phyloP scores from a whole-genome alignment of 192 early-diverging fungal species.

The Coemansia sp. region DNA sequence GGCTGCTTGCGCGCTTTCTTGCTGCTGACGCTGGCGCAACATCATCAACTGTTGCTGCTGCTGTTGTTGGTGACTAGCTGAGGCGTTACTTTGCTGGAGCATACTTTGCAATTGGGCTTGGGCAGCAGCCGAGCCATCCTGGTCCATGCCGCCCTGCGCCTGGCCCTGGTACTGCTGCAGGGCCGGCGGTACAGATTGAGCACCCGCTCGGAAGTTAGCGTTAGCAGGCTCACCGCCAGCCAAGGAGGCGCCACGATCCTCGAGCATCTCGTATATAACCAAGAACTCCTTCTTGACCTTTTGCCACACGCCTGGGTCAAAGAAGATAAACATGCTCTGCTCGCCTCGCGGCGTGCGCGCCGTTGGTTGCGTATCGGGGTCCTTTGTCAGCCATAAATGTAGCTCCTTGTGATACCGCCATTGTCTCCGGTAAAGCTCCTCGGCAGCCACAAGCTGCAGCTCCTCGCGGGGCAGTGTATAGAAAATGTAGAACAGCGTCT shows the following conservation, averaged over 20 bases:
- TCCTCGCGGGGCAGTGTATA: slow-evolving; percentile 94
- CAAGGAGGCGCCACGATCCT: slow-evolving; percentile 60
- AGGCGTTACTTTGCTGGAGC: slow-evolving; percentile 16
- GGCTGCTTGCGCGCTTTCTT: slow-evolving; percentile 24
- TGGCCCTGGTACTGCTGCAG: slow-evolving; percentile 18
- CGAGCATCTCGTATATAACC: slow-evolving; percentile 83
- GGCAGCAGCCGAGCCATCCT: slow-evolving; percentile 16
- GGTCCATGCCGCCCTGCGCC: slow-evolving; percentile 14
- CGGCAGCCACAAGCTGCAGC: slow-evolving; percentile 88
- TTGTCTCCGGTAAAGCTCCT: slow-evolving; percentile 89
- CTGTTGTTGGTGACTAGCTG: slow-evolving; percentile 19
- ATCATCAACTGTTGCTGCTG: slow-evolving; percentile 31
- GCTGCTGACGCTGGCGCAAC: slow-evolving; percentile 34
- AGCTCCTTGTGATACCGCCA: slow-evolving; percentile 98
- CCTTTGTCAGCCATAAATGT: slow-evolving; percentile 89
- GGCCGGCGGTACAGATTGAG: slow-evolving; percentile 34
- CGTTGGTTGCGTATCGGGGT: slow-evolving; percentile 55
- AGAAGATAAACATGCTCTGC: slow-evolving; percentile 86
- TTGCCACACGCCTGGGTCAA: slow-evolving; percentile 89
- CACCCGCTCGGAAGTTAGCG: slow-evolving; percentile 17
- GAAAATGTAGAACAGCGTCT: slow-evolving; percentile 98
- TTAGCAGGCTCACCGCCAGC: slow-evolving; percentile 12
- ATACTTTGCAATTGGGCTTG: slow-evolving; percentile 32
- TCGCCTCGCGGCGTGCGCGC: slow-evolving; percentile 69
- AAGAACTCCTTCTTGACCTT: slow-evolving; percentile 88